Percentiles rank a stretch among this genome's conserved stretches.
phyloP scores from a whole-genome alignment of 768 basidiomycete species.

The Tulasnella sp. region DNA sequence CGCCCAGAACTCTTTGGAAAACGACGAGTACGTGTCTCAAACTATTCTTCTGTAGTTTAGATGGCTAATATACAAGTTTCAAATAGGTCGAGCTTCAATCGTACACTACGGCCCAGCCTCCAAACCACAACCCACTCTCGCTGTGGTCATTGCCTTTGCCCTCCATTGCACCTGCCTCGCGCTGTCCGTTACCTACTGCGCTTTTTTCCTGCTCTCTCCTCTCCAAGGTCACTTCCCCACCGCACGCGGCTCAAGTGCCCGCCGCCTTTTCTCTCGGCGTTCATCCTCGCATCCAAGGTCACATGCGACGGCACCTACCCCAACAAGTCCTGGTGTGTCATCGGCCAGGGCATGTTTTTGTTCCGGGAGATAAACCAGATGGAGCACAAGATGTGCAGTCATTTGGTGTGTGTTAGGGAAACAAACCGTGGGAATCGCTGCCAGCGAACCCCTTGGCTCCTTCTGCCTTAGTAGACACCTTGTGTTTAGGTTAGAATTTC shows the following conservation, averaged over 20 bases:
- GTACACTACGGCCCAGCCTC: background rate
- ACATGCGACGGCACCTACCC: conserved; percentile 92
- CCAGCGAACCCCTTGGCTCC: no score
- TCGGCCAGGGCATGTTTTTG: conserved; percentile 81
- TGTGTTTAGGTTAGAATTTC: no score
- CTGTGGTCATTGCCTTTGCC: conserved; percentile 81
- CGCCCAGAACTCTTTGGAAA: no score
- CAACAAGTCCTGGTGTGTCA: conserved; percentile 89
- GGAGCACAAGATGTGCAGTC: conserved; percentile 91
- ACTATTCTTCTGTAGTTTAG: no score
- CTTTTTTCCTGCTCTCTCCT: conserved; percentile 69
- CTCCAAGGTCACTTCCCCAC: conserved; percentile 87
- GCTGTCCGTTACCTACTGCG: conserved; percentile 60
- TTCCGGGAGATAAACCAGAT: conserved; percentile 93
- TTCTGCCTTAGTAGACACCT: no score
- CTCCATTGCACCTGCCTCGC: conserved; percentile 79
- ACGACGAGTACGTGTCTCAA: no score
- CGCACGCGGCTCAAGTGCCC: conserved; percentile 83
- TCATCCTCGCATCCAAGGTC: conserved; percentile 91
- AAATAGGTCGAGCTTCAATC: no score
- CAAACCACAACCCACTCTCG: conserved; percentile 51
- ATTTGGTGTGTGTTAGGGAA: no score
- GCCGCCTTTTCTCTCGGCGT: conserved; percentile 83
- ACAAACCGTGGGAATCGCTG: no score
- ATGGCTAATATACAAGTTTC: no score